Conservation (phyloP, 1,284 basidiomycete genomes). For the Ustilago cynodontis region DNA sequence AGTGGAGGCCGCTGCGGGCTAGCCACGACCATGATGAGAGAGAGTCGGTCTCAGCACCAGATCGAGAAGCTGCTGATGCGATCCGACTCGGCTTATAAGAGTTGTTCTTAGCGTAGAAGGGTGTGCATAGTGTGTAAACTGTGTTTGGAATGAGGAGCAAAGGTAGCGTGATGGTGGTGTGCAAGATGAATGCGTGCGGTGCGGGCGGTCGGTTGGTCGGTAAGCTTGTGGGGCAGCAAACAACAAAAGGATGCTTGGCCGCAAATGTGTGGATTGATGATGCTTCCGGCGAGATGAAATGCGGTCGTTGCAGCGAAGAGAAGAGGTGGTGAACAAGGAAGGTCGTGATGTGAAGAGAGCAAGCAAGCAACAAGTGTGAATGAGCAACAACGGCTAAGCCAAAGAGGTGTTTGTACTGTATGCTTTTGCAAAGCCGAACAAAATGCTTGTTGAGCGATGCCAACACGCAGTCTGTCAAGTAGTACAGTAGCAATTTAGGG, state of each 20-base stretch:
- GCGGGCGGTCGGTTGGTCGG: too few relatives aligned
- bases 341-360: neutral
- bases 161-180: neutral
- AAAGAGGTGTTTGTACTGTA: neutral
- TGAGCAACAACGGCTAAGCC: neutral
- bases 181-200: neutral
- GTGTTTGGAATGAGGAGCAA: neutral
- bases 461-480: neutral
- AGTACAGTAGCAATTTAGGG: constrained; percentile 1
- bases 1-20: neutral
- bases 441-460: neutral
- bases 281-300: neutral
- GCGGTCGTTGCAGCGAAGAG: too few relatives aligned
- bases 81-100: too few relatives aligned
- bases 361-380: too few relatives aligned
- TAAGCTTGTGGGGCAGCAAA: neutral
- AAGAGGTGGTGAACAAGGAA: neutral
- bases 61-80: neutral
- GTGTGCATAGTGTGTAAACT: constrained; percentile 3
- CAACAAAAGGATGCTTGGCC: neutral
- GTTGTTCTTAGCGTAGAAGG: neutral
- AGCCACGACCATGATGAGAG: constrained; percentile 9
- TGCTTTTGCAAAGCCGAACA: neutral
- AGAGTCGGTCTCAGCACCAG: neutral
- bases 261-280: neutral